Evolutionary conservation across 768 basidiomycete species (phyloP).

Genomic region (Tricholomella constricta): DNA sequence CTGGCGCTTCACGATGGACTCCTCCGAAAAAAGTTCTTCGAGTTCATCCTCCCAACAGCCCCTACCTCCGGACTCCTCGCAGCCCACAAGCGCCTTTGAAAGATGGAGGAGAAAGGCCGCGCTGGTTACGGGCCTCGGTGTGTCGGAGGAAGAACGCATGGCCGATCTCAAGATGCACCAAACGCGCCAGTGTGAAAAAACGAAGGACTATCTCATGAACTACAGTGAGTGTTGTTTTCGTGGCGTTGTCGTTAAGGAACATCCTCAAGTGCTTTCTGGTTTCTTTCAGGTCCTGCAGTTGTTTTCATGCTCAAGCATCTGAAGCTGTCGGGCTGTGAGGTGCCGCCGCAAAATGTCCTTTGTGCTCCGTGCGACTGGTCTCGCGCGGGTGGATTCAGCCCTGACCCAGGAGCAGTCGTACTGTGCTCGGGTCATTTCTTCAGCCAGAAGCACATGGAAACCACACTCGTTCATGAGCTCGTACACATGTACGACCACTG

Average conservation of each 20-base stretch:
- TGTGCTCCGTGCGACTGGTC: constrained; percentile 81
- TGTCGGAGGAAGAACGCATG: constrained; percentile 47
- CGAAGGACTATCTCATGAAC: constrained; percentile 66
- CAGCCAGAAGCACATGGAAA: constrained; percentile 86
- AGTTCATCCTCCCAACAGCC: constrained; percentile 16
- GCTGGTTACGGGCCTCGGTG: constrained; percentile 50
- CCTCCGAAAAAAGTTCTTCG: constrained; percentile 23
- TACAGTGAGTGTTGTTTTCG: constrained; percentile 53
- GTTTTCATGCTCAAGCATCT: constrained; percentile 93
- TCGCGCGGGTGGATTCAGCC: constrained; percentile 80
- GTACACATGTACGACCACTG: constrained; percentile 96
- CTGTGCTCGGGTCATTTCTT: constrained; percentile 86
- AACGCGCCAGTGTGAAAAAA: constrained; percentile 60
- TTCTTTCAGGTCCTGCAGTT: constrained; percentile 70
- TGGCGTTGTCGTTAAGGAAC: too few relatives aligned
- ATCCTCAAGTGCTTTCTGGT: too few relatives aligned
- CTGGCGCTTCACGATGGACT: constrained; percentile 15
- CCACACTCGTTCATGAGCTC: constrained; percentile 91
- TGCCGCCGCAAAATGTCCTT: constrained; percentile 71
- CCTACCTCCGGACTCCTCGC: constrained; percentile 20
- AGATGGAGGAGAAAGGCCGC: constrained; percentile 50
- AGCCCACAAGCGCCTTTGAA: constrained; percentile 42
- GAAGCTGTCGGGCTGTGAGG: constrained; percentile 68
- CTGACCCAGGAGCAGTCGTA: constrained; percentile 75
- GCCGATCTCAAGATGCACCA: constrained; percentile 39